Conservation (phyloP, 768 basidiomycete genomes). For the Boletus eberwhitei region DNA sequence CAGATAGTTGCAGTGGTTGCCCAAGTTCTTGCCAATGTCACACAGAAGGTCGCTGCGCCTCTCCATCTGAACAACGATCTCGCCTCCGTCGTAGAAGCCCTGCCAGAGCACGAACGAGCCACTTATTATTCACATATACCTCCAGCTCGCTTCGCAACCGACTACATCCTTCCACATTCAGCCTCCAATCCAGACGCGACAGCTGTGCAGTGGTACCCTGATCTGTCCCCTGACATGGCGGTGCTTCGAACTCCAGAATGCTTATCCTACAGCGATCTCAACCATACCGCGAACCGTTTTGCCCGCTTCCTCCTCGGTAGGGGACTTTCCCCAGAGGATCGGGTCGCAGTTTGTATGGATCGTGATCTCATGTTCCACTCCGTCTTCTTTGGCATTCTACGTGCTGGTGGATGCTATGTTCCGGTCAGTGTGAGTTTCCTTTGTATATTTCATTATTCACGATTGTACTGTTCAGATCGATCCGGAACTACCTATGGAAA, state of each 20-base stretch:
- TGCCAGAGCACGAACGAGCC: conserved; percentile 6
- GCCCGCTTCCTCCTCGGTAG: conserved; percentile 39
- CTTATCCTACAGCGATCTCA: conserved; percentile 34
- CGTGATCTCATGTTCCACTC: conserved; percentile 42
- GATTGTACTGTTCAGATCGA: conserved; percentile 39
- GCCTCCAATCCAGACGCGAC: conserved; percentile 9
- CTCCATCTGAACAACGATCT: conserved; percentile 11
- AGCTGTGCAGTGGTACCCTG: conserved; percentile 25
- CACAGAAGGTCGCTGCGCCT: conserved; percentile 7
- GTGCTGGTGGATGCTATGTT: conserved; percentile 51
- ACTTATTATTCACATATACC: conserved; percentile 16
- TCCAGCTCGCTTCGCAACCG: conserved; percentile 20
- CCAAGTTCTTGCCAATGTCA: conserved; percentile 1
- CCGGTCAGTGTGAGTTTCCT: conserved; percentile 35
- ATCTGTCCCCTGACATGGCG: conserved; percentile 1
- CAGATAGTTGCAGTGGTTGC: conserved; percentile 13
- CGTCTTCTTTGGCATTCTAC: conserved; percentile 42
- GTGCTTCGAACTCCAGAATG: conserved; percentile 1
- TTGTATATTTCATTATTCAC: neutral
- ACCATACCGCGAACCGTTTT: conserved; percentile 37
- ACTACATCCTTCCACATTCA: conserved; percentile 22
- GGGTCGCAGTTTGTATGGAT: conserved; percentile 45
- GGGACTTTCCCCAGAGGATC: conserved; percentile 38
- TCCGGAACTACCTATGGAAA: conserved; percentile 45
- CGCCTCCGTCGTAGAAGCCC: conserved; percentile 16